phyloP scores from a whole-genome alignment of 2,329 filamentous ascomycete genomes.

The Drechslerella coelobrocha region DNA sequence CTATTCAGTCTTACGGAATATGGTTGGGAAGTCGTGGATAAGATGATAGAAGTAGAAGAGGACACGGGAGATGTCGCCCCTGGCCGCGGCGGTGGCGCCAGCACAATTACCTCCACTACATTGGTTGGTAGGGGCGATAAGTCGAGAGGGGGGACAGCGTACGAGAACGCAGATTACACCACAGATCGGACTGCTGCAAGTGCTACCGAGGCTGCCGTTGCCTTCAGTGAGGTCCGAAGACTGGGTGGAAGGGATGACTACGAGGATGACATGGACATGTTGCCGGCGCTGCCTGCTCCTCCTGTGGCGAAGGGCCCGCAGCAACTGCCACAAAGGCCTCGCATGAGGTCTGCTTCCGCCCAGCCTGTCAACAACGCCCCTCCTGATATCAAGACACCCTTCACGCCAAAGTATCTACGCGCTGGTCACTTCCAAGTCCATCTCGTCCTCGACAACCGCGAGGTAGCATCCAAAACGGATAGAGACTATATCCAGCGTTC shows the following conservation, averaged over 20 bases:
- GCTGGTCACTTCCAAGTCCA: slow-evolving; percentile 74
- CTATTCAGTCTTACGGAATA: slow-evolving; percentile 77
- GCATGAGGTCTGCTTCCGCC: slow-evolving; percentile 23
- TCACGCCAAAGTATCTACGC: slow-evolving; percentile 68
- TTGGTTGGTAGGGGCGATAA: slow-evolving; percentile 8
- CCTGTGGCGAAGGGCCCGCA: background rate
- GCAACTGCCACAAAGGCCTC: slow-evolving; percentile 11
- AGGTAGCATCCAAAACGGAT: slow-evolving; percentile 72
- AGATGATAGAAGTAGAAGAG: slow-evolving; percentile 63
- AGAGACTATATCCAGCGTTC: slow-evolving; percentile 78
- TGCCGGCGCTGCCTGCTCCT: slow-evolving; percentile 14
- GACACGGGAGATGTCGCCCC: slow-evolving; percentile 20
- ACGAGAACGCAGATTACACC: slow-evolving; percentile 1
- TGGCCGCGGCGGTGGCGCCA: background rate
- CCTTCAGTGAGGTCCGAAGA: slow-evolving; percentile 3
- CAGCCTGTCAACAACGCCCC: slow-evolving; percentile 42
- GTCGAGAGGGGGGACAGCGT: slow-evolving; percentile 9
- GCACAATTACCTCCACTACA: slow-evolving; percentile 11
- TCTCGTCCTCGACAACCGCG: slow-evolving; percentile 75
- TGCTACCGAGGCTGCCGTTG: slow-evolving; percentile 16
- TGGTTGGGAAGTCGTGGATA: slow-evolving; percentile 75
- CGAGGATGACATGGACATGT: slow-evolving; percentile 42
- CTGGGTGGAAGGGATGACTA: slow-evolving; percentile 1
- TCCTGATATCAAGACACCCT: slow-evolving; percentile 55
- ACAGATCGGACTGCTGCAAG: slow-evolving; percentile 28